Evolutionary conservation across 2,329 filamentous ascomycete species (phyloP), one percentile per base, ranked within the genome.

Genomic region (Sclerotinia trifoliorum): DNA sequence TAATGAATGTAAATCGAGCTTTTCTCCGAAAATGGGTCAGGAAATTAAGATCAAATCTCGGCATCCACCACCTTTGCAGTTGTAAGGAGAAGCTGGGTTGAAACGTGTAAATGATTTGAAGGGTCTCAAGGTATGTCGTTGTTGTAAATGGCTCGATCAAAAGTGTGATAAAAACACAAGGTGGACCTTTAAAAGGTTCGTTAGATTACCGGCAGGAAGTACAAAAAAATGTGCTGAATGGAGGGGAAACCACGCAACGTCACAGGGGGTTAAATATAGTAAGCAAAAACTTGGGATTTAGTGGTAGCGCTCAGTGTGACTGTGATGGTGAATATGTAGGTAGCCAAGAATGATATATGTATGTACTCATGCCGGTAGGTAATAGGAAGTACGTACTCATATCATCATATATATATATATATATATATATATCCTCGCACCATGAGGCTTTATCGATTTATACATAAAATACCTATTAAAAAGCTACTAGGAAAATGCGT

Each of bases 71-170:
- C 21, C 32, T 48, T 48, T 65, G 51, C 13, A 56, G 51, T 51
- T 26, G 60, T 13, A 52, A 42, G 17, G 35, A 46, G 32, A 51
- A 39, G 60, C 58, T 17, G 44, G 26, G 21, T 21, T 24, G 26
- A 21, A 21, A 29, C 11, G 42, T 2, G 44, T 35, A 21, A 49
- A 49, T 19, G n/a, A 49, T 17, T 61, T 15, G 15, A 26, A 24
- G 35, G 17, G 19, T 58, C 49, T 61, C 29, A 35, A 61, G 58
- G 58, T 24, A 49, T 35, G 58, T 67, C 65, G 48, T 61, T 57
- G 63, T 57, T 44, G 48, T 21, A 35, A 58, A 66, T 58, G 24
- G 46, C 21, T 55, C 17, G 60, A 19, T 17, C 42, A 54, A 35
- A 39, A 29, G 26, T 56, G 65, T 56, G 54, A 56, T n/a, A n/a